Evolutionary conservation across 345 rosid genomes (phyloP).

Genomic region (Moricandia moricandioides): DNA sequence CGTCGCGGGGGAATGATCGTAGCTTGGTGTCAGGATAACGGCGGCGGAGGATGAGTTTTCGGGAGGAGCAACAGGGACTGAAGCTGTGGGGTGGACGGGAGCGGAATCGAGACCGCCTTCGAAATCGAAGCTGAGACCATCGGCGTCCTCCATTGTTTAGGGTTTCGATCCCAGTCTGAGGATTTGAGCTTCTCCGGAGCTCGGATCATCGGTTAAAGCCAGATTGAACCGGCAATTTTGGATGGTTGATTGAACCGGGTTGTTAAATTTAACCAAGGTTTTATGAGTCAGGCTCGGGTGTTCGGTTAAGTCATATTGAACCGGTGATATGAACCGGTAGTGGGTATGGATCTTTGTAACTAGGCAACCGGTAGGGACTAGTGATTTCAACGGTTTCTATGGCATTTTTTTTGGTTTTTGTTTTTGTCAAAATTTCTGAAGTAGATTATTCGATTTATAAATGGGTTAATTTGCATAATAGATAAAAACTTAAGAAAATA

Average conservation of each 20-base stretch:
- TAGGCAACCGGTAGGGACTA: too few species aligned
- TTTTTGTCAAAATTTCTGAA: too few species aligned
- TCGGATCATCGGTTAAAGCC: conserved; percentile 9
- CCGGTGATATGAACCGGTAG: too few species aligned
- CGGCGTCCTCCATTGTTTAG: conserved; percentile 62
- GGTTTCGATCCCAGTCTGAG: neutral
- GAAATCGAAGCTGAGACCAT: conserved; percentile 93
- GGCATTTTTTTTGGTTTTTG: too few species aligned
- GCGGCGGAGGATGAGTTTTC: conserved; percentile 44
- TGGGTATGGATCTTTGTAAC: too few species aligned
- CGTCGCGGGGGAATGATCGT: conserved; percentile 19
- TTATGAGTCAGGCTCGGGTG: neutral
- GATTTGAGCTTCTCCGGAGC: too few species aligned
- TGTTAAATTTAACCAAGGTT: too few species aligned
- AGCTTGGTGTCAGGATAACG: conserved; percentile 15
- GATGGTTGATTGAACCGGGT: too few species aligned
- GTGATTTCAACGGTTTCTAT: too few species aligned
- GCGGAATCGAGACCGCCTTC: conserved; percentile 91
- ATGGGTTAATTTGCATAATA: too few species aligned
- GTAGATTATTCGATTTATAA: too few species aligned
- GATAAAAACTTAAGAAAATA: too few species aligned
- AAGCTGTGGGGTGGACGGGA: conserved; percentile 56
- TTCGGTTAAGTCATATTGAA: neutral
- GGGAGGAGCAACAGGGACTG: conserved; percentile 51
- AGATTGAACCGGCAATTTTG: neutral